These are phyloP conservation scores for Boletellus ananas DNA, from an alignment of 768 basidiomycete species.

Conservation along the genomic window DNA sequence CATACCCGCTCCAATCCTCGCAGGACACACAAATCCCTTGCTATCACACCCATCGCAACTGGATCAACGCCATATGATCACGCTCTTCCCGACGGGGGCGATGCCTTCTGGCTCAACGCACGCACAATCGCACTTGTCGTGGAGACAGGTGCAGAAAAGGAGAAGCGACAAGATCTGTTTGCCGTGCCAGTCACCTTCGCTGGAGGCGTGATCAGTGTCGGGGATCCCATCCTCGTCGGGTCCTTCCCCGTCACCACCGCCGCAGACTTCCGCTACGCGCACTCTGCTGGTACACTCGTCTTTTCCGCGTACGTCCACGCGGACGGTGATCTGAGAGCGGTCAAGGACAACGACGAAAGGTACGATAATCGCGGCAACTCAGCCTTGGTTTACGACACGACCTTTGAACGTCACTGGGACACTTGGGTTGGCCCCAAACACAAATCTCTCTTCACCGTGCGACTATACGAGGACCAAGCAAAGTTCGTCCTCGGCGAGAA, in stretches of 20 bases:
- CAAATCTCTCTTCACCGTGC: constrained; percentile 67
- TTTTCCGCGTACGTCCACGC: constrained; percentile 84
- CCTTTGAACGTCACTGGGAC: constrained; percentile 78
- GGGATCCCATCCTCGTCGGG: constrained; percentile 47
- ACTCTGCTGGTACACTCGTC: constrained; percentile 57
- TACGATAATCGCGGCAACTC: constrained; percentile 71
- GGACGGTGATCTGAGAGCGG: constrained; percentile 68
- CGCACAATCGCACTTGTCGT: constrained; percentile 71
- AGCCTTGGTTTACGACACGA: constrained; percentile 66
- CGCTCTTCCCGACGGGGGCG: constrained; percentile 62
- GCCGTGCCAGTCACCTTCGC: constrained; percentile 52
- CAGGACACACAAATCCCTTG: constrained; percentile 70
- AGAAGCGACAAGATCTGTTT: constrained; percentile 53
- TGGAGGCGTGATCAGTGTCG: constrained; percentile 30
- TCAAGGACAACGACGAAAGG: constrained; percentile 63
- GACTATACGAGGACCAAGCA: constrained; percentile 42
- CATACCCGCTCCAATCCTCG: neutral
- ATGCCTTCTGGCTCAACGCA: constrained; percentile 74
- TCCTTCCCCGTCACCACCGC: constrained; percentile 65
- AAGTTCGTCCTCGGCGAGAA: constrained; percentile 52
- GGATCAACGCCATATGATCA: constrained; percentile 49
- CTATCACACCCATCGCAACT: constrained; percentile 56
- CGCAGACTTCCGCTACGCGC: constrained; percentile 66
- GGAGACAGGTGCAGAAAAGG: constrained; percentile 44
- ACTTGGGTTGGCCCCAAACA: constrained; percentile 72